These are phyloP conservation scores for Osmanthus fragrans DNA, from an alignment of 257 asterid species.

Conservation along the genomic window DNA sequence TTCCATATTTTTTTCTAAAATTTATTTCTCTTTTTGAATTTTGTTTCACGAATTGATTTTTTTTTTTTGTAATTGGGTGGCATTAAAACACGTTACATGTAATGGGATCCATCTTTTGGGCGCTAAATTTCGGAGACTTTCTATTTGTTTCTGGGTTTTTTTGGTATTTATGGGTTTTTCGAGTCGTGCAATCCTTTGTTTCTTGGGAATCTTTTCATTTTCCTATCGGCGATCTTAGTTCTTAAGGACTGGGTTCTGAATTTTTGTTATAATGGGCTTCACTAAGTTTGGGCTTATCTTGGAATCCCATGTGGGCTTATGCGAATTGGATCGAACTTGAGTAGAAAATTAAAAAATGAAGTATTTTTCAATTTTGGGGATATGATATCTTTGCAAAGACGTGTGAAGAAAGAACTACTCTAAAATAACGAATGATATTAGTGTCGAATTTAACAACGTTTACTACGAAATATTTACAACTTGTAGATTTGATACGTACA, in stretches of 20 bases:
- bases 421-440: no score
- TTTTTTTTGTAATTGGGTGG: conserved; percentile 6
- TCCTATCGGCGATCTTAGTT: background rate
- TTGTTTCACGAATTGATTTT: background rate
- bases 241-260: background rate
- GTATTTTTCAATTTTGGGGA: no score
- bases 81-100: conserved; percentile 27
- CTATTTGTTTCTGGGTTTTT: conserved; percentile 44
- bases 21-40: background rate
- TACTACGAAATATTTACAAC: no score
- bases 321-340: background rate
- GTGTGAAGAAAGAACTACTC: no score
- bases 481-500: background rate
- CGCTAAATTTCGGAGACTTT: conserved; percentile 27
- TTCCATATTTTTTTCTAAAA: conserved; percentile 30
- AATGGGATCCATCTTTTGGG: conserved; percentile 12
- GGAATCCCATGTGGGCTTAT: background rate
- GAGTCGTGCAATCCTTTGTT: conserved; percentile 40
- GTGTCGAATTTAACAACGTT: no score
- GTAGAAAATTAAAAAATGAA: background rate
- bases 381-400: no score
- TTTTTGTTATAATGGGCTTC: conserved; percentile 1
- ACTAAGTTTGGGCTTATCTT: background rate
- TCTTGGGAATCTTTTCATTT: conserved; percentile 8
- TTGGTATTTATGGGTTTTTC: conserved; percentile 35